Evolutionary conservation across 331 rosid species (phyloP), one percentile per base, ranked within the genome.

Genomic region (Quercus phellos): DNA sequence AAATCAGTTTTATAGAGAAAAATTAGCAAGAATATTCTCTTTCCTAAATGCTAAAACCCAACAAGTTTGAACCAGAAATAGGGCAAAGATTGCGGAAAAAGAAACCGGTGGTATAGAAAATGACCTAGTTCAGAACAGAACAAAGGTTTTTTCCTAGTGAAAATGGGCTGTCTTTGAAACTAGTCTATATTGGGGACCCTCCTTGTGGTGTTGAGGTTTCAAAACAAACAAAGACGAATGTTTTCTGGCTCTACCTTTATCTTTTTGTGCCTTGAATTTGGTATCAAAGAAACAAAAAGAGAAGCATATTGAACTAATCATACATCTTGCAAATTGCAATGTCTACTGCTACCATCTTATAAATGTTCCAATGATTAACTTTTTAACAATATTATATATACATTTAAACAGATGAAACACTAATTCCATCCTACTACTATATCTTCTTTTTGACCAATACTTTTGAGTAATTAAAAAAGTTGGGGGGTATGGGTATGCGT

Each of bases 371-470:
- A 42, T 70, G 21, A 42, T 50, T 42, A n/a, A 50, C 35, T 50
- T 50, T 46, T 2, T 27, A n/a, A n/a, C 17, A 42, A 63, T 46
- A 50, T 24, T 24, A 63, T 42, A 38, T 9, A 50, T 16, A 38
- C 18, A 18, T 5, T 68, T 56, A 69, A 38, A 6, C 59, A 60
- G 46, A 30, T 17, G 75, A 16, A 82, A 50, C 5, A 2, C 13
- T 70, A 19, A 35, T 4, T 38, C 54, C 12, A 61, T 81, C 80
- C 12, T 38, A 38, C 7, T 26, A 29, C 51, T 64, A 35, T 55
- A 5, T 12, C 72, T 70, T 59, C 81, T 67, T 29, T 82, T 81
- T 74, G 83, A 74, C 84, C 59, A 73, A 61, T 38, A 51, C 14
- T 19, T 68, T 34, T 43, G 61, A 76, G 76, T 70, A 75, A 77